These are phyloP conservation scores for Magnolia sinica DNA, from an alignment of 164 flowering plant genomes.

Conservation along the genomic window DNA sequence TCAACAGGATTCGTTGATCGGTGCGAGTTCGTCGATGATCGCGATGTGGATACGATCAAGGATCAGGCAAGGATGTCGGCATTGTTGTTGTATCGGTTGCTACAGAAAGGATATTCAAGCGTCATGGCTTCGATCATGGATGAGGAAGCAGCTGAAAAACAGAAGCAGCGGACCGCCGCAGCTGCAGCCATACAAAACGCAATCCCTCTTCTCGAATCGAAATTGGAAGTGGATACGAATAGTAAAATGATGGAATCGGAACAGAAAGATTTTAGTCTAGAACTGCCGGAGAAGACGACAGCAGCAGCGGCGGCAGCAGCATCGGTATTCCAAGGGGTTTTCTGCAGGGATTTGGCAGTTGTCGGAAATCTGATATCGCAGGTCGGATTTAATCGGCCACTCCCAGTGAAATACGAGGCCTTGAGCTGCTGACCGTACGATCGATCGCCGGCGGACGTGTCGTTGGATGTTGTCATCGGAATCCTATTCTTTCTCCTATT, in stretches of 20 bases:
- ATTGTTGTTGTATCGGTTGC: constrained; percentile 63
- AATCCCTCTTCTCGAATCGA: constrained; percentile 7
- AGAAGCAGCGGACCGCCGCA: constrained; percentile 48
- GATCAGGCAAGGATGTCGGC: constrained; percentile 86
- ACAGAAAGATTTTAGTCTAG: background rate
- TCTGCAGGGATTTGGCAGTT: constrained; percentile 78
- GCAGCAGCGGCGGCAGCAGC: constrained; percentile 17
- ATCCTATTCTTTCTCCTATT: constrained; percentile 3
- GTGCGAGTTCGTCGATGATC: constrained; percentile 70
- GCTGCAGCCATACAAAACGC: constrained; percentile 1
- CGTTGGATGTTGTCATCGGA: background rate
- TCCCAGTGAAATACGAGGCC: constrained; percentile 82
- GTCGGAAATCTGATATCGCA: constrained; percentile 77
- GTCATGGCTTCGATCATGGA: constrained; percentile 61
- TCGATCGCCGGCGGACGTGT: background rate
- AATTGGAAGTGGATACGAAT: background rate
- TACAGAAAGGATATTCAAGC: constrained; percentile 74
- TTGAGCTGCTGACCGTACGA: constrained; percentile 60
- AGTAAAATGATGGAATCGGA: background rate
- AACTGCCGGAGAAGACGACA: constrained; percentile 8
- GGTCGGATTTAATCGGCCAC: constrained; percentile 58
- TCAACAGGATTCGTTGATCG: constrained; percentile 58
- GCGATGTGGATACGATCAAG: constrained; percentile 61
- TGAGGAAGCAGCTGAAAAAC: constrained; percentile 68
- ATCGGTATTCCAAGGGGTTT: constrained; percentile 69